A percentile compares a stretch with the other conserved stretches of the same genome.
These are phyloP conservation scores for Barnettozyma salicaria DNA, from an alignment of 805 yeast species.

Conservation along the genomic window DNA sequence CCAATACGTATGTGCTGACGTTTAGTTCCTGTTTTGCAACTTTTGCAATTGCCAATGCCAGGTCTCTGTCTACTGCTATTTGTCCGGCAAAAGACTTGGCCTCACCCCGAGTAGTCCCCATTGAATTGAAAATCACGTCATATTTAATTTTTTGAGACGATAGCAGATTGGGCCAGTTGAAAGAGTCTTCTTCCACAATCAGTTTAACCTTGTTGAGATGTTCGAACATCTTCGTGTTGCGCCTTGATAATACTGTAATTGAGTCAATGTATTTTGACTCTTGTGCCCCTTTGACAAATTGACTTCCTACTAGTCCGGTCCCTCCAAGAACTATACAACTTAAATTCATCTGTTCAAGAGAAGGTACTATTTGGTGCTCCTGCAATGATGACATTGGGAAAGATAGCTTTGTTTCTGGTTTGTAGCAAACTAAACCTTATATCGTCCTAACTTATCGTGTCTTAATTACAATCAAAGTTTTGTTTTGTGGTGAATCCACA, in stretches of 20 bases:
- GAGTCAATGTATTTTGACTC: slow-evolving; percentile 7
- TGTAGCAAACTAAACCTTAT: not conserved
- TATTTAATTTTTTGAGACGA: not conserved
- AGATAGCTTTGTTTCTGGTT: not conserved
- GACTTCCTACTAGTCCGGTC: slow-evolving; percentile 20
- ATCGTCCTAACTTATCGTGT: no score
- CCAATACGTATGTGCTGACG: slow-evolving; percentile 53
- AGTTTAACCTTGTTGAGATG: slow-evolving; percentile 30
- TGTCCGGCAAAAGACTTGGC: slow-evolving; percentile 70
- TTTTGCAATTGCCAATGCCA: slow-evolving; percentile 57
- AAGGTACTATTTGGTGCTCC: not conserved
- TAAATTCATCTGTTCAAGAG: not conserved
- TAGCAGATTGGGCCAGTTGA: slow-evolving; percentile 44
- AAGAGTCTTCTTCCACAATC: slow-evolving; percentile 40
- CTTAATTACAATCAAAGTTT: no score
- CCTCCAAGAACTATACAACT: slow-evolving; percentile 18
- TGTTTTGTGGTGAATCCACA: no score
- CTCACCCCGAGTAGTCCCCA: slow-evolving; percentile 63
- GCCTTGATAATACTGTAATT: slow-evolving; percentile 12
- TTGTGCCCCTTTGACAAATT: slow-evolving; percentile 15
- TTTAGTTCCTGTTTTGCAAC: slow-evolving; percentile 59
- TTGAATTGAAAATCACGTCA: slow-evolving; percentile 47
- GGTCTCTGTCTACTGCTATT: slow-evolving; percentile 62
- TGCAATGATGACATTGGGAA: slow-evolving; percentile 7
- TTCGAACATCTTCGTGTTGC: slow-evolving; percentile 4